Percentiles rank a stretch among this genome's conserved stretches.
phyloP scores from a whole-genome alignment of 345 rosid genomes.

The Gossypium ekmanianum region DNA sequence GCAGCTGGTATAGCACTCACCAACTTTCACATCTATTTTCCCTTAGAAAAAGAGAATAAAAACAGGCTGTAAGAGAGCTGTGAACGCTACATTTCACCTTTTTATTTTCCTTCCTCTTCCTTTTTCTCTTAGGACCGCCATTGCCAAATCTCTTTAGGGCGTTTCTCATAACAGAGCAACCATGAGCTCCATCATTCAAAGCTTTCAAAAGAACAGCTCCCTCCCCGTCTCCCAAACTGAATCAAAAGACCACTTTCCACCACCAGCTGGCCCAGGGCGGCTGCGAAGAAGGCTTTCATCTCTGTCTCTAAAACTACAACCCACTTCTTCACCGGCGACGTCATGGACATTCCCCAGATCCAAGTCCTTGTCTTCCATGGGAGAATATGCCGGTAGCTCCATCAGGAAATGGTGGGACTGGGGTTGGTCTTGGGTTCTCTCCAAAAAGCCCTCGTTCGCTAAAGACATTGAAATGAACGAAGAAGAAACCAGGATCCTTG shows the following conservation, averaged over 20 bases:
- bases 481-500: constrained; percentile 59
- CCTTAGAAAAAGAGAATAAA: background rate
- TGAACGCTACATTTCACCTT: constrained; percentile 37
- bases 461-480: constrained; percentile 81
- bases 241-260: constrained; percentile 14
- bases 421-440: constrained; percentile 86
- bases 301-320: constrained; percentile 51
- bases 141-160: background rate
- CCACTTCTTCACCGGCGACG: constrained; percentile 32
- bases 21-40: constrained; percentile 12
- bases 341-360: constrained; percentile 59
- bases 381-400: constrained; percentile 51
- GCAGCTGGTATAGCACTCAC: constrained; percentile 11
- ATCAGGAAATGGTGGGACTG: constrained; percentile 83
- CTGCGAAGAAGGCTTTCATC: constrained; percentile 72
- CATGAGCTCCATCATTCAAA: constrained; percentile 65
- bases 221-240: constrained; percentile 55
- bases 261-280: constrained; percentile 11
- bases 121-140: background rate
- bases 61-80: constrained; percentile 61
- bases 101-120: background rate
- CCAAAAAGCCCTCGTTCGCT: constrained; percentile 63
- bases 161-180: background rate
- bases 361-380: constrained; percentile 64
- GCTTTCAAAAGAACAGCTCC: constrained; percentile 41